Evolutionary conservation across 75 land plant genomes (phyloP).

Genomic region (Pinus tabuliformis): DNA sequence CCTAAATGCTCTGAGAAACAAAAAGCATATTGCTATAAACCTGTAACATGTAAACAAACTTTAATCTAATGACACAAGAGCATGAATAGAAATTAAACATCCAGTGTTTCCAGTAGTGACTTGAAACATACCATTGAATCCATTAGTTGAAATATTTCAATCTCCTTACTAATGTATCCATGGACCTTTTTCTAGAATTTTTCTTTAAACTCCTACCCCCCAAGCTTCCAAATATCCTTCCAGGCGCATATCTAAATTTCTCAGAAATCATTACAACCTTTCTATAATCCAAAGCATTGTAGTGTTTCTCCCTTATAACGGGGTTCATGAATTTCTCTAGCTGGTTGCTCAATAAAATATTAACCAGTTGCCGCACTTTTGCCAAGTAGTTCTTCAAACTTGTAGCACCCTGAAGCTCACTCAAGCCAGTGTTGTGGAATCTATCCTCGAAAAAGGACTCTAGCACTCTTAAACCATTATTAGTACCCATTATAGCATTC

Average conservation of each 20-base stretch:
- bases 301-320: constrained; percentile 90
- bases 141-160: constrained; percentile 72
- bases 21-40: no score
- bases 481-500: constrained; percentile 81
- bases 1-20: no score
- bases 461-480: constrained; percentile 69
- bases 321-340: constrained; percentile 94
- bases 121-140: not conserved
- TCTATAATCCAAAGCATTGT: constrained; percentile 73
- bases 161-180: constrained; percentile 83
- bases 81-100: no score
- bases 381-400: constrained; percentile 38
- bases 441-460: constrained; percentile 88
- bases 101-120: not conserved
- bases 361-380: constrained; percentile 86
- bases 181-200: constrained; percentile 77
- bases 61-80: no score
- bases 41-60: no score
- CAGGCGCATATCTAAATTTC: constrained; percentile 86
- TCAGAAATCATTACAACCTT: constrained; percentile 77
- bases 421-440: constrained; percentile 23
- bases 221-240: constrained; percentile 68
- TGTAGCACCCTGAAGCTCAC: constrained; percentile 24
- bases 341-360: constrained; percentile 75
- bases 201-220: constrained; percentile 51